Base-by-base conservation (phyloP, 176 grass and related monocot species). In the Bolboschoenus planiculmis region DNA sequence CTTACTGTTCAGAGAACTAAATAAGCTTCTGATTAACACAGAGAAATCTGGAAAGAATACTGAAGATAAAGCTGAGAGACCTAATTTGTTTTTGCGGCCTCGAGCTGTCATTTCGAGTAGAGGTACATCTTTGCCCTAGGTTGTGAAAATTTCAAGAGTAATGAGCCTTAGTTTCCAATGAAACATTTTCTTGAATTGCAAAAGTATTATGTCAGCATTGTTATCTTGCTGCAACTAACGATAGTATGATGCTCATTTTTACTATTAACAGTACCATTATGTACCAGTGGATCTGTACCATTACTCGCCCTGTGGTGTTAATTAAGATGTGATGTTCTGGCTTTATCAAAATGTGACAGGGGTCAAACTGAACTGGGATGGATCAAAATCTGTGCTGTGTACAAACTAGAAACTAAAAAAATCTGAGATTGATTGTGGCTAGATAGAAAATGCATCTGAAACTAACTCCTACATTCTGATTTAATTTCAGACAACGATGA, bases 401-500 rank as follows among this genome's bases (percentile, higher is more conserved):
- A 10, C 64, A 70, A 70, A n/a, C n/a, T n/a, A n/a, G n/a, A n/a
- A n/a, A n/a, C n/a, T n/a, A n/a, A n/a, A n/a, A n/a, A n/a, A n/a
- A n/a, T n/a, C n/a, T n/a, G n/a, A n/a, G n/a, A n/a, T n/a, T n/a
- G n/a, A n/a, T n/a, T n/a, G n/a, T n/a, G n/a, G n/a, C 0, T 64
- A 44, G 29, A 15, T 64, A 57, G 43, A 60, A 57, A 54, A 59
- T 0, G 51, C 13, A 43, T n/a, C 46, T 36, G 13, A 10, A 24
- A 36, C 42, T 58, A 16, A 74, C 59, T 63, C 46, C 23, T 47
- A 20, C 30, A 78, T 16, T 26, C 53, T 57, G 44, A 53, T 72
- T 54, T 85, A 44, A 65, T 81, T 54, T 56, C 87, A 89, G 87
- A 89, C 20, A 89, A 89, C 56, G 87, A 89, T 48, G 65, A 89